phyloP scores from a whole-genome alignment of 805 yeast species.

The Teunomyces cretensis region DNA sequence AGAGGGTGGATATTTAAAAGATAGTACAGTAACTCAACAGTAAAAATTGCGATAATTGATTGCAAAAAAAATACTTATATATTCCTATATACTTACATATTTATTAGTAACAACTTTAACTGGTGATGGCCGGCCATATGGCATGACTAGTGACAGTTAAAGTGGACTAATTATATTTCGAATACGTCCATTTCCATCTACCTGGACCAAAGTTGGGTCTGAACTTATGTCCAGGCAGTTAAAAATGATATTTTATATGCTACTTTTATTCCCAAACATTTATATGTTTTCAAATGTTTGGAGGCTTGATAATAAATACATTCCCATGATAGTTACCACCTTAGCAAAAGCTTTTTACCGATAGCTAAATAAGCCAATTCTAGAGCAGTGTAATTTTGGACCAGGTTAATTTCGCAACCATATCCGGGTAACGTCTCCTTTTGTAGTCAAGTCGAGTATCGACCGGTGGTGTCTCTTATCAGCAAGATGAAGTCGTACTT shows the following conservation, averaged over 20 bases:
- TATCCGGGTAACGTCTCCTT: neutral
- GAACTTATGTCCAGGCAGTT: no score
- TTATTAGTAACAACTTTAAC: no score
- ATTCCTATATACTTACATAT: no score
- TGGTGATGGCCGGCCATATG: no score
- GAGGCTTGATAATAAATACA: neutral
- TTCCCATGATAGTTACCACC: no score
- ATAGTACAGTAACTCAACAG: neutral
- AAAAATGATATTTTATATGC: neutral
- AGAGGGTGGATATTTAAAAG: slow-evolving; percentile 9
- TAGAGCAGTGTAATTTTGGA: no score
- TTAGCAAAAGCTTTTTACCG: no score
- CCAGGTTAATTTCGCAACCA: neutral
- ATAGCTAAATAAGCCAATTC: no score
- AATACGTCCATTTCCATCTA: no score
- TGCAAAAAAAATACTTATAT: neutral
- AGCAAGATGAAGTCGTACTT: slow-evolving; percentile 18
- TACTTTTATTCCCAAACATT: neutral
- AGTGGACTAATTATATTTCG: no score
- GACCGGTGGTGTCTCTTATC: neutral
- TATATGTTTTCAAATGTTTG: neutral
- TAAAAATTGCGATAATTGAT: neutral
- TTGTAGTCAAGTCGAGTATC: neutral
- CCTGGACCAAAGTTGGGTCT: no score
- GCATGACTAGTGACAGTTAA: no score